Percentiles rank a stretch among this genome's conserved stretches.
Conservation (phyloP, 2,329 filamentous ascomycete species). For the Dichotomopilus funicola region DNA sequence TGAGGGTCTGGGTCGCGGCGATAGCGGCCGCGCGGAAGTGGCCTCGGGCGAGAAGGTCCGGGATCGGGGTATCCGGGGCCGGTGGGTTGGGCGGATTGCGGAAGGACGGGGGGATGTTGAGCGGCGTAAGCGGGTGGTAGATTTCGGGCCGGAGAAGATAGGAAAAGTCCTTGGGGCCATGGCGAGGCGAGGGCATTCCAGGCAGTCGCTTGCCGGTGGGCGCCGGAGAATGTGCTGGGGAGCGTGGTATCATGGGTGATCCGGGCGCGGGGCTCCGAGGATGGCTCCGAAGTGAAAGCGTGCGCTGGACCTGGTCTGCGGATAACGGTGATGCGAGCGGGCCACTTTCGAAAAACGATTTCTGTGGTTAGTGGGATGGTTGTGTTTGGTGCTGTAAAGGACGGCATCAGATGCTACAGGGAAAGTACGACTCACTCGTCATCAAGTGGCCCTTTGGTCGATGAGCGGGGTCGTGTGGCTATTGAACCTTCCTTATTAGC, state of each 20-base stretch:
- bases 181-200: slow-evolving; percentile 17
- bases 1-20: slow-evolving; percentile 56
- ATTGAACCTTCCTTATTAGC: slow-evolving; percentile 5
- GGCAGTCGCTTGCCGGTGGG: slow-evolving; percentile 9
- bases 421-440: slow-evolving; percentile 52
- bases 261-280: slow-evolving; percentile 12
- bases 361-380: not conserved
- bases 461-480: slow-evolving; percentile 58
- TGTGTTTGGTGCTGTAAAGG: not conserved
- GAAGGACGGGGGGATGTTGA: slow-evolving; percentile 58
- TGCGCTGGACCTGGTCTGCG: slow-evolving; percentile 15
- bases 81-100: slow-evolving; percentile 61
- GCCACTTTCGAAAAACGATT: slow-evolving; percentile 13
- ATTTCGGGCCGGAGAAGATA: slow-evolving; percentile 74
- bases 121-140: slow-evolving; percentile 71
- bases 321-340: slow-evolving; percentile 21
- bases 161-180: slow-evolving; percentile 63
- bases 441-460: slow-evolving; percentile 75
- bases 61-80: slow-evolving; percentile 55
- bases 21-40: slow-evolving; percentile 77
- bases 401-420: not conserved
- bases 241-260: slow-evolving; percentile 18
- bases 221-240: slow-evolving; percentile 19
- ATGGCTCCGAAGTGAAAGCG: slow-evolving; percentile 7
- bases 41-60: slow-evolving; percentile 60